Conservation (phyloP, 2,329 filamentous ascomycete genomes). For the Hypoxylon sp. region DNA sequence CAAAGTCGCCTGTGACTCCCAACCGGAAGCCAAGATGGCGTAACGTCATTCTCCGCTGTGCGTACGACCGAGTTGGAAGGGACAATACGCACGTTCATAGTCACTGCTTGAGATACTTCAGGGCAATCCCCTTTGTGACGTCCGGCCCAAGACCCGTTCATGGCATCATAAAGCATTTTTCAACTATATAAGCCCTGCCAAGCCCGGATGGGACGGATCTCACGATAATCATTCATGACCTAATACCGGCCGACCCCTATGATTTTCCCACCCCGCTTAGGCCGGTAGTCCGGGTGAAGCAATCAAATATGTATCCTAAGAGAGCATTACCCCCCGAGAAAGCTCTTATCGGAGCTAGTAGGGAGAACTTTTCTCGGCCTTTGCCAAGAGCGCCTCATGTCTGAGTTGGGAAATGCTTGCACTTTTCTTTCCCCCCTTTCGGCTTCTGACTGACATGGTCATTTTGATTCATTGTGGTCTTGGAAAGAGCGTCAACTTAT, state of each 20-base stretch:
- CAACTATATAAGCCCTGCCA: background rate
- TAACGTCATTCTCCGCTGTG: background rate
- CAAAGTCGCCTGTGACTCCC: background rate
- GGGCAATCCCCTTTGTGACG: background rate
- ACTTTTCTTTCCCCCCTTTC: background rate
- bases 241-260: background rate
- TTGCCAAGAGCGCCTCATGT: background rate
- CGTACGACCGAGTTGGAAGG: background rate
- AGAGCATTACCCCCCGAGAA: background rate
- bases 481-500: background rate
- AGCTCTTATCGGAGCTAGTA: background rate
- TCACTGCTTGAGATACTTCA: too few relatives aligned
- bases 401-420: background rate
- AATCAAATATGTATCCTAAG: background rate
- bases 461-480: background rate
- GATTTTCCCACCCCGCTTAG: background rate
- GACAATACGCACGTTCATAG: background rate
- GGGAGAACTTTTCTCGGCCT: background rate
- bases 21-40: background rate
- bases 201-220: background rate
- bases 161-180: background rate
- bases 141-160: background rate
- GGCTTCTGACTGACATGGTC: background rate
- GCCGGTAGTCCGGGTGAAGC: background rate
- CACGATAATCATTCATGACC: background rate